Evolutionary conservation across 345 rosid genomes (phyloP), one percentile per base, ranked within the genome.

Genomic region (Populus deltoides): DNA sequence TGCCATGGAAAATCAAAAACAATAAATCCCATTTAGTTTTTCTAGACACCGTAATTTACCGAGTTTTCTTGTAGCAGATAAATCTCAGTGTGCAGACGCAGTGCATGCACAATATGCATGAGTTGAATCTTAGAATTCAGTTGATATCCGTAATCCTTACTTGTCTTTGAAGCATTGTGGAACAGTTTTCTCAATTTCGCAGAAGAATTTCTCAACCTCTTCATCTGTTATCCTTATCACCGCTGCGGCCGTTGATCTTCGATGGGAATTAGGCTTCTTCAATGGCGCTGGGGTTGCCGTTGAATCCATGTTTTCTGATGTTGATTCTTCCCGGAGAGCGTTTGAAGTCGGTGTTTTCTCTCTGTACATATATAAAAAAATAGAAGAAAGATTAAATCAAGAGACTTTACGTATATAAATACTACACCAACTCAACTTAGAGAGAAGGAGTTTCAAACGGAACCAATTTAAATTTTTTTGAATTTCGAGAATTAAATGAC

Each of bases 151-250:
- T 0, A 10, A 41, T 41, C 72, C 87, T 86, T 88, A 94, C 98
- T 90, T 92, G 61, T 89, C 85, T 18, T 79, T 68, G 68, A 87
- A 86, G 55, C 68, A 81, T 77, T 88, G 80, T 63, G 82, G 88
- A 39, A 84, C 72, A 1, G 78, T 71, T 69, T 88, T 87, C 85
- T 92, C 96, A 3, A 92, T 90, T 38, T 77, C 84, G 1, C 77
- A 66, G 61, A 94, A 94, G 86, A 94, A 94, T 10, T 88, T 89
- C n/a, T 94, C 91, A 27, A 94, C 81, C 80, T 94, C 93, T 0
- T 75, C 49, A 53, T 81, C 85, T 39, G 89, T 80, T 7, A 92
- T 88, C 86, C 76, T 83, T 74, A 85, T 89, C 80, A 77, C 81
- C 81, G 4, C 82, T 73, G 76, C 75, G 71, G 8, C 85, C 74